A percentile compares a stretch with the other conserved stretches of the same genome.
Conservation (phyloP, 163 green algal genomes). For the Chloromonas sp. region DNA sequence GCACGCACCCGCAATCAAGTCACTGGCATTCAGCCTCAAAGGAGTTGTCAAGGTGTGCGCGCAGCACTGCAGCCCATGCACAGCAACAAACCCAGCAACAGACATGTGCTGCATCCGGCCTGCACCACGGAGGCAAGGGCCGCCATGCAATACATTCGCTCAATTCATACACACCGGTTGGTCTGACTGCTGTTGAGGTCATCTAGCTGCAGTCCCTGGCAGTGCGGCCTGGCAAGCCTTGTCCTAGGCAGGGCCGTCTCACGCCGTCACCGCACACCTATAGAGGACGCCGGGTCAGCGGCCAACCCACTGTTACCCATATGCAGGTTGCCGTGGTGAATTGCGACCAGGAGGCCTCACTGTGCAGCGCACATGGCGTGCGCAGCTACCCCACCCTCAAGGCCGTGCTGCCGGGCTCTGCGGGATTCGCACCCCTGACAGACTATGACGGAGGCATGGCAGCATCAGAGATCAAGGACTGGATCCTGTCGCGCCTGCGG, state of each 20-base stretch:
- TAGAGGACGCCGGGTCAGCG: too few species aligned
- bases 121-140: too few species aligned
- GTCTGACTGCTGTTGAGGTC: too few species aligned
- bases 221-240: too few species aligned
- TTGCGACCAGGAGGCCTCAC: slow-evolving; percentile 67
- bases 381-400: slow-evolving; percentile 81
- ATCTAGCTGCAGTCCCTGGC: too few species aligned
- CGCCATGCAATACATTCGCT: too few species aligned
- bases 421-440: neutral
- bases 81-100: neutral
- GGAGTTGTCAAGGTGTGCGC: slow-evolving; percentile 70
- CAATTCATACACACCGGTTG: too few species aligned
- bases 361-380: slow-evolving; percentile 57
- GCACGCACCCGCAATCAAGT: slow-evolving; percentile 67
- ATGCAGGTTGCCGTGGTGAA: slow-evolving; percentile 47
- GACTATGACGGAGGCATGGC: slow-evolving; percentile 42
- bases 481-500: neutral
- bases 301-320: too few species aligned
- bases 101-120: too few species aligned
- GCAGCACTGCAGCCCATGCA: slow-evolving; percentile 62
- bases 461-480: slow-evolving; percentile 13
- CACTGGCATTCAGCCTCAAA: slow-evolving; percentile 59
- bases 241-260: too few species aligned
- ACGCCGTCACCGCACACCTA: too few species aligned
- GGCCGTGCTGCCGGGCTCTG: slow-evolving; percentile 37